phyloP scores from a whole-genome alignment of 768 basidiomycete species.

The Boletus eberwhitei region DNA sequence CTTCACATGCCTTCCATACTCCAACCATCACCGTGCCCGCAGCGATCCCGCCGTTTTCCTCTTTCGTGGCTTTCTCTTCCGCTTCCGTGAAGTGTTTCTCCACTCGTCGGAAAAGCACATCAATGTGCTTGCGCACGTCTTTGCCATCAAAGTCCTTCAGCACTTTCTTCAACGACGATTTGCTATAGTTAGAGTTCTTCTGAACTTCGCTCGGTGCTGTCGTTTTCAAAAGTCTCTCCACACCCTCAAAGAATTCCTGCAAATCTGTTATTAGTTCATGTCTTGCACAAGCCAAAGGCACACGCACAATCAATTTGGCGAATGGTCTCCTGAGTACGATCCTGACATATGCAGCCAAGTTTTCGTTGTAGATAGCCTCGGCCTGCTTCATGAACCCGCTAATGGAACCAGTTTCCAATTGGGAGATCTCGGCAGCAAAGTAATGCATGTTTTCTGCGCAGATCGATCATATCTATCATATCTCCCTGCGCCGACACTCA shows the following conservation, averaged over 20 bases:
- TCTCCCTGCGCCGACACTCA: conserved; percentile 36
- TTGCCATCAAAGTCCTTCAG: conserved; percentile 84
- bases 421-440: conserved; percentile 79
- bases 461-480: conserved; percentile 1
- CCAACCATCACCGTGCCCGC: conserved; percentile 69
- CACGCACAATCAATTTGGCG: conserved; percentile 78
- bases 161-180: conserved; percentile 75
- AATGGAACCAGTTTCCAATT: conserved; percentile 63
- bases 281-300: background rate
- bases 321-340: conserved; percentile 85
- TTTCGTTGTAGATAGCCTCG: conserved; percentile 85
- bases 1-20: conserved; percentile 91
- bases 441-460: conserved; percentile 91
- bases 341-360: conserved; percentile 80
- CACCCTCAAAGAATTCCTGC: conserved; percentile 92
- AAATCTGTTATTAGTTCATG: conserved; percentile 5
- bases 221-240: conserved; percentile 82
- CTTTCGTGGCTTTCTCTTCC: conserved; percentile 59
- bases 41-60: conserved; percentile 50
- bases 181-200: conserved; percentile 71
- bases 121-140: conserved; percentile 86
- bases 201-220: conserved; percentile 75
- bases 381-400: conserved; percentile 66
- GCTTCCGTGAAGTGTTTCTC: conserved; percentile 94
- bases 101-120: conserved; percentile 83